Evolutionary conservation across 164 flowering plant species (phyloP).

Genomic region (Nymphaea thermarum): DNA sequence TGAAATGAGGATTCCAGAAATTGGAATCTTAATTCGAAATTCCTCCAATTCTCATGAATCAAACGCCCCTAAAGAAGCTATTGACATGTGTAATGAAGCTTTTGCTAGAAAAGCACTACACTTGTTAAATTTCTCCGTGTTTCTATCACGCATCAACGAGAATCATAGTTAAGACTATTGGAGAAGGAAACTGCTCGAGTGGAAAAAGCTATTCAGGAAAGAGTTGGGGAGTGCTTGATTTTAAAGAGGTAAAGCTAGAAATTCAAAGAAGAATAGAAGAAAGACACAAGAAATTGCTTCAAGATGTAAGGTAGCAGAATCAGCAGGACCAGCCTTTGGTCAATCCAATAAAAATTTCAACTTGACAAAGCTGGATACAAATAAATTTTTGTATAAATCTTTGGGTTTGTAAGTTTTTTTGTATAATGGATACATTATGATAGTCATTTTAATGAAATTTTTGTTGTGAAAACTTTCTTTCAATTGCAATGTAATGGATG

Average conservation of each 20-base stretch:
- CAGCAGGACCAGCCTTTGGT: slow-evolving; percentile 33
- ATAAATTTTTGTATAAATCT: too few relatives aligned
- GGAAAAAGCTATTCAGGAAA: slow-evolving; percentile 69
- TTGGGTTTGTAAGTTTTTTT: too few relatives aligned
- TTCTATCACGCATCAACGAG: slow-evolving; percentile 72
- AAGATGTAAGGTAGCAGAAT: slow-evolving; percentile 72
- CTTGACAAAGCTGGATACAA: too few relatives aligned
- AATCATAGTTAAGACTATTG: slow-evolving; percentile 74
- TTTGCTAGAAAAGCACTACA: slow-evolving; percentile 19
- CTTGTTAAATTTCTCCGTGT: slow-evolving; percentile 18
- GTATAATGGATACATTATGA: too few relatives aligned
- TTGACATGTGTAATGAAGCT: slow-evolving; percentile 19
- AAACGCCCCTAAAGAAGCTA: too few relatives aligned
- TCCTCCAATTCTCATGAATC: too few relatives aligned
- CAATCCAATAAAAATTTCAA: too few relatives aligned
- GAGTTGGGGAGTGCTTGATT: slow-evolving; percentile 69
- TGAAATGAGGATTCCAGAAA: too few relatives aligned
- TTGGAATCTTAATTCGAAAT: too few relatives aligned
- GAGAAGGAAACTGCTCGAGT: slow-evolving; percentile 95
- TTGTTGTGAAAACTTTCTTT: too few relatives aligned
- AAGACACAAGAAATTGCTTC: slow-evolving; percentile 65
- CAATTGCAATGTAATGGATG: too few relatives aligned
- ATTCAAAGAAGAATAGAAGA: slow-evolving; percentile 64
- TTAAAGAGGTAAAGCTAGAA: slow-evolving; percentile 59
- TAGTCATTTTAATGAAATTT: too few relatives aligned